Evolutionary conservation across 495 filamentous ascomycete species (phyloP).

Genomic region (Xylaria grammica): DNA sequence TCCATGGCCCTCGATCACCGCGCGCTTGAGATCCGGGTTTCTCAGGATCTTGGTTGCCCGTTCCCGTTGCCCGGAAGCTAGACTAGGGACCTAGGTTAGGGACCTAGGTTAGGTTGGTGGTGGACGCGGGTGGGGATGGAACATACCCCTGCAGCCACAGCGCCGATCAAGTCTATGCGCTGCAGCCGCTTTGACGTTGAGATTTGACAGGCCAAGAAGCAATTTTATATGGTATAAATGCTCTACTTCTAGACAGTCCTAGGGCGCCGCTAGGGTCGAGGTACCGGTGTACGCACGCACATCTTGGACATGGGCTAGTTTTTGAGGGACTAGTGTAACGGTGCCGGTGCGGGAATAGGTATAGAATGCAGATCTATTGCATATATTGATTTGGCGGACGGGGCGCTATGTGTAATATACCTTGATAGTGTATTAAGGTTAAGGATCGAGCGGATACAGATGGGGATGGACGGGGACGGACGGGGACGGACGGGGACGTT

Average conservation of each 20-base stretch:
- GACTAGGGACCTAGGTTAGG: too few relatives aligned
- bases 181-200: slow-evolving; percentile 20
- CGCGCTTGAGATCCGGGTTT: too few relatives aligned
- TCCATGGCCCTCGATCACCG: too few relatives aligned
- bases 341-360: background rate
- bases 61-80: too few relatives aligned
- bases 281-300: too few relatives aligned
- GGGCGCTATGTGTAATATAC: background rate
- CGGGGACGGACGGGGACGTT: background rate
- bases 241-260: too few relatives aligned
- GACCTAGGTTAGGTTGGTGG: too few relatives aligned
- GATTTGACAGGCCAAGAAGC: slow-evolving; percentile 1
- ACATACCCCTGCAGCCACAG: background rate
- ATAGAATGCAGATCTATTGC: too few relatives aligned
- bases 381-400: background rate
- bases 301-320: too few relatives aligned
- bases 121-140: too few relatives aligned
- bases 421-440: background rate
- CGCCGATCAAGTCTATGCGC: slow-evolving; percentile 6
- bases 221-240: background rate
- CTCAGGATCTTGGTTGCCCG: too few relatives aligned
- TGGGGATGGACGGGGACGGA: background rate
- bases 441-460: background rate
- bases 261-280: background rate
- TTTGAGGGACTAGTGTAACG: background rate